Evolutionary conservation across 2,329 filamentous ascomycete genomes (phyloP).

Genomic region (Rhinocladiella mackenziei): DNA sequence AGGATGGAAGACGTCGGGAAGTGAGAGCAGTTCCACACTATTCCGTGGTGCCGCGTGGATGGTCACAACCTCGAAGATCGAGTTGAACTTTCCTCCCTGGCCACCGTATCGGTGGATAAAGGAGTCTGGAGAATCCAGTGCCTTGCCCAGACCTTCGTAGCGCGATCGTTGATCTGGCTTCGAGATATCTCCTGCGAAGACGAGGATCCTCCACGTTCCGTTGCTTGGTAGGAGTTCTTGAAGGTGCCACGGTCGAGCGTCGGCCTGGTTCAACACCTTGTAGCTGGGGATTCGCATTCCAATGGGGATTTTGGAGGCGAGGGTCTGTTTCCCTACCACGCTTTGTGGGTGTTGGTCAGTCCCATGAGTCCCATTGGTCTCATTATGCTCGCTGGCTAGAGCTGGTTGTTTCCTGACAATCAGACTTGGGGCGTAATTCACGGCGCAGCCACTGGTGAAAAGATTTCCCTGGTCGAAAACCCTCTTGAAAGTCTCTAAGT

Average conservation of each 20-base stretch:
- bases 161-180: conserved; percentile 41
- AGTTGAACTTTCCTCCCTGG: conserved; percentile 38
- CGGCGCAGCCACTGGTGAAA: conserved; percentile 56
- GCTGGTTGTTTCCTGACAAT: conserved; percentile 54
- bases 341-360: too few species aligned
- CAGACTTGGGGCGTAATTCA: conserved; percentile 56
- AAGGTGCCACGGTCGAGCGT: conserved; percentile 40
- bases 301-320: conserved; percentile 32
- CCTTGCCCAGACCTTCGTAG: conserved; percentile 47
- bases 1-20: conserved; percentile 49
- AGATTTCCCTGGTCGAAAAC: conserved; percentile 58
- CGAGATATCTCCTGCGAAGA: conserved; percentile 60
- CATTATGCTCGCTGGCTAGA: conserved; percentile 36
- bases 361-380: too few species aligned
- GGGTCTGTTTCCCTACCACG: conserved; percentile 17
- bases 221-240: conserved; percentile 37
- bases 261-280: conserved; percentile 37
- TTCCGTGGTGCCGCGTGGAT: conserved; percentile 53
- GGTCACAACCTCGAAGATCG: conserved; percentile 57
- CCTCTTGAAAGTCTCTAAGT: conserved; percentile 60
- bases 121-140: conserved; percentile 35
- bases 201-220: conserved; percentile 39
- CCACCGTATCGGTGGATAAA: conserved; percentile 45
- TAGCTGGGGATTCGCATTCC: conserved; percentile 37
- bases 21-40: conserved; percentile 50